These are phyloP conservation scores for Ananas comosus DNA, from an alignment of 176 grass and related monocot genomes.

Conservation along the genomic window DNA sequence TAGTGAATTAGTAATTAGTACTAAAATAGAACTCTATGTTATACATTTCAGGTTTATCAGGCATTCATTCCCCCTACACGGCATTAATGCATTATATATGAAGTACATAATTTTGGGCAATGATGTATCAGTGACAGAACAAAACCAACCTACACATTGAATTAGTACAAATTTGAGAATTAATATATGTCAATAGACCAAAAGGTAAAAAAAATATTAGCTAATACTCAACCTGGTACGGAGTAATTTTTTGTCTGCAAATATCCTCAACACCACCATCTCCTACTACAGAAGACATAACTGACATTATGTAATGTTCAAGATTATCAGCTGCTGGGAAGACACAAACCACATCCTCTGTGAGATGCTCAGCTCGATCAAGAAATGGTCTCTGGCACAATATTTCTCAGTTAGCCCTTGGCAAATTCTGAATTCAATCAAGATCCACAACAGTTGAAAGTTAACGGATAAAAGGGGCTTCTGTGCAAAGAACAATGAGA, in stretches of 20 bases:
- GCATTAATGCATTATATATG: too few relatives aligned
- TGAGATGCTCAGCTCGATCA: conserved; percentile 85
- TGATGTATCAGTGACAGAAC: neutral
- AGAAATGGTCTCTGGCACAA: conserved; percentile 81
- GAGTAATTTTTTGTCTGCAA: conserved; percentile 59
- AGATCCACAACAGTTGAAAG: neutral
- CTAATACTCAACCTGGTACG: conserved; percentile 55
- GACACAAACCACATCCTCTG: conserved; percentile 88
- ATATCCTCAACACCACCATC: conserved; percentile 69
- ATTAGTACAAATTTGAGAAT: too few relatives aligned
- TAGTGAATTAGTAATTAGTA: too few relatives aligned
- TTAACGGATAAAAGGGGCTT: neutral
- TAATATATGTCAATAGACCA: neutral
- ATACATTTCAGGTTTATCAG: too few relatives aligned
- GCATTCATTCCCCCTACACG: too few relatives aligned
- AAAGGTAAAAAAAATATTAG: conserved; percentile 7
- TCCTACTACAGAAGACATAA: conserved; percentile 68
- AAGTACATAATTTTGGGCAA: too few relatives aligned
- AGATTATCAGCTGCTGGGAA: conserved; percentile 80
- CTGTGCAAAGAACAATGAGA: conserved; percentile 1
- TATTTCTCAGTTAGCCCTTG: neutral
- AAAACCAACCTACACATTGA: neutral
- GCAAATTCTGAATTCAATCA: conserved; percentile 1
- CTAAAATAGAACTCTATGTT: too few relatives aligned
- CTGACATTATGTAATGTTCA: conserved; percentile 74